Evolutionary conservation across 1,284 basidiomycete species (phyloP), one percentile per base, ranked within the genome.

Genomic region (Ustilago crameri): DNA sequence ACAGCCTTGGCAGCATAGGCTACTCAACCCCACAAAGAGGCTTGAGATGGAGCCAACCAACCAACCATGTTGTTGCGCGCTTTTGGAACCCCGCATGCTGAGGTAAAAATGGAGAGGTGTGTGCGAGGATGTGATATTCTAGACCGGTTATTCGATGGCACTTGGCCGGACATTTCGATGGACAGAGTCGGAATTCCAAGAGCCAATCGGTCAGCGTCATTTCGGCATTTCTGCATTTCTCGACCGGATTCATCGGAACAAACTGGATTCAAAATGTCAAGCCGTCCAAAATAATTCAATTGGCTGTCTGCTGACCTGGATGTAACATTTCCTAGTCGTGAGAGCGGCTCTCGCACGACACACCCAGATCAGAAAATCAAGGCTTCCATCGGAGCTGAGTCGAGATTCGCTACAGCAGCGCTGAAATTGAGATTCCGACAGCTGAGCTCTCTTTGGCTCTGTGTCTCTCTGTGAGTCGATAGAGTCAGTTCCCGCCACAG

Each of bases 171-270:
- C 9, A 34, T 34, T 8, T 15, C 35, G 5, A 17, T 37, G 14
- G 8, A 5, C 14, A 37, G 9, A 34, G 35, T n/a, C 44, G 18
- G 34, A 20, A 40, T 18, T 20, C n/a, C 3, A 9, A 20, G n/a
- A 35, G 35, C 15, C 37, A 51, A 34, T 56, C 54, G 62, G 44
- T 42, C 55, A 53, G 55, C 62, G 55, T 65, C 62, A 50, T 44
- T 7, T 18, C 9, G 2, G 1, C 5, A 30, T 7, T 30, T 7
- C 12, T 30, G 12, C n/a, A n/a, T n/a, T 30, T 30, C 7, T 23
- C 59, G 59, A 40, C 62, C 62, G 62, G 56, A 55, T 54, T 35
- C 30, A 46, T 65, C 55, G 62, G 51, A 37, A 42, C 38, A 38
- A 32, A 41, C 10, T 14, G 10, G n/a, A n/a, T n/a, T n/a, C n/a